These are phyloP conservation scores for Atkinsonella texensis DNA, from an alignment of 2,329 filamentous ascomycete species.

Conservation along the genomic window DNA sequence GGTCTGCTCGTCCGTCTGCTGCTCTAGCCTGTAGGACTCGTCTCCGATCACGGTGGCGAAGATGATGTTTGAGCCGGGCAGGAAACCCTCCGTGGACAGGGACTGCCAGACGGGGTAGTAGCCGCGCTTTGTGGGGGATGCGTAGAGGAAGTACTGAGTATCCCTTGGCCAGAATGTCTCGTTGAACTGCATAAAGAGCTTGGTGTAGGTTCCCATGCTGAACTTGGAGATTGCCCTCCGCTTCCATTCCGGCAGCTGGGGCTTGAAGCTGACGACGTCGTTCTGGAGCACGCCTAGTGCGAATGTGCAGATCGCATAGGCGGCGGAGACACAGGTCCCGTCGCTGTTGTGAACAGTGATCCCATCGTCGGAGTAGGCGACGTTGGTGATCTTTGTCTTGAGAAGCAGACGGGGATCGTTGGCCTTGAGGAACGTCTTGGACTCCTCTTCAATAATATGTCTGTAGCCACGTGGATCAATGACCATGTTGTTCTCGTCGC, in stretches of 20 bases:
- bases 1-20: conserved; percentile 45
- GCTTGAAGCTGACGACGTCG: conserved; percentile 44
- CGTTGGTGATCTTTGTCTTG: conserved; percentile 42
- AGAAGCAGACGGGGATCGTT: conserved; percentile 47
- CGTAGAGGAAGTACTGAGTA: conserved; percentile 33
- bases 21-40: conserved; percentile 45
- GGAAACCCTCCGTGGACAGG: conserved; percentile 42
- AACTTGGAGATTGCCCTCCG: conserved; percentile 50
- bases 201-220: conserved; percentile 60
- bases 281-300: conserved; percentile 57
- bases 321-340: conserved; percentile 44
- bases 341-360: conserved; percentile 42
- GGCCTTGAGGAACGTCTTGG: conserved; percentile 40
- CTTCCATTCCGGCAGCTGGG: conserved; percentile 52
- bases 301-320: conserved; percentile 55
- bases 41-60: conserved; percentile 50
- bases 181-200: conserved; percentile 59
- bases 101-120: conserved; percentile 52
- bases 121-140: conserved; percentile 27
- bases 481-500: conserved; percentile 49
- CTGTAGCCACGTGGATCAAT: conserved; percentile 50
- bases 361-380: conserved; percentile 38
- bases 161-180: conserved; percentile 49
- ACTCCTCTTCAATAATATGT: conserved; percentile 42
- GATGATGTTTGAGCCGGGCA: conserved; percentile 49